These are phyloP conservation scores for Rhazya stricta DNA, from an alignment of 257 asterid genomes.

Conservation along the genomic window DNA sequence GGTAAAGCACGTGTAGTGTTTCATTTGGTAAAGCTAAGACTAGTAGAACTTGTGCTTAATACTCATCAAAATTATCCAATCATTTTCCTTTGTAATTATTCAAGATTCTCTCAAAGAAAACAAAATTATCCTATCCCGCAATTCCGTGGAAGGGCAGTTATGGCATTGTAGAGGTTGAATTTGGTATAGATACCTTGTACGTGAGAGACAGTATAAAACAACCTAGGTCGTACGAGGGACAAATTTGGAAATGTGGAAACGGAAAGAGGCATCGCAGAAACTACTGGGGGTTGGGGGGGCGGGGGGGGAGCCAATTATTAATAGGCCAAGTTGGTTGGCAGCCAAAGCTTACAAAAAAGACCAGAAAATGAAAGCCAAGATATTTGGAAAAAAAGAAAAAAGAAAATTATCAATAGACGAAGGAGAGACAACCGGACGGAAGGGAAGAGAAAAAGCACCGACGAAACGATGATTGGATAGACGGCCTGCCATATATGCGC, in stretches of 20 bases:
- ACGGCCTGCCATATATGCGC: slow-evolving; percentile 21
- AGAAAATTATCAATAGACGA: not conserved
- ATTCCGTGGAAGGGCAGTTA: not conserved
- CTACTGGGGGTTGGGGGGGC: too few species aligned
- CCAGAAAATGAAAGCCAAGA: slow-evolving; percentile 2
- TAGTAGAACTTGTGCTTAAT: too few species aligned
- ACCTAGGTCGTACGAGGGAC: not conserved
- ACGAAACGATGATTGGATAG: slow-evolving; percentile 35
- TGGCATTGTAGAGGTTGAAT: not conserved
- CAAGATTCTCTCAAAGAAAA: too few species aligned
- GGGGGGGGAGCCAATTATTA: slow-evolving; percentile 9
- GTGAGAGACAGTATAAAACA: slow-evolving; percentile 1
- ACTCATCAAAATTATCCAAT: not conserved
- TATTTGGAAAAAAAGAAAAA: not conserved
- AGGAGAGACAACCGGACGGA: not conserved
- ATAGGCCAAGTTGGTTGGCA: slow-evolving; percentile 15
- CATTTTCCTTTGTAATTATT: not conserved
- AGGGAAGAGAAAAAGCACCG: slow-evolving; percentile 21
- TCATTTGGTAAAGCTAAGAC: too few species aligned
- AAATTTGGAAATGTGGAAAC: not conserved
- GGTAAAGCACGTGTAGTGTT: too few species aligned
- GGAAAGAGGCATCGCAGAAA: not conserved
- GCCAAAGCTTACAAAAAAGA: not conserved
- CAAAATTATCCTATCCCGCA: not conserved
- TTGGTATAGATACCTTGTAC: not conserved